phyloP scores from a whole-genome alignment of 805 yeast genomes.

The Candida endomychidarum region DNA sequence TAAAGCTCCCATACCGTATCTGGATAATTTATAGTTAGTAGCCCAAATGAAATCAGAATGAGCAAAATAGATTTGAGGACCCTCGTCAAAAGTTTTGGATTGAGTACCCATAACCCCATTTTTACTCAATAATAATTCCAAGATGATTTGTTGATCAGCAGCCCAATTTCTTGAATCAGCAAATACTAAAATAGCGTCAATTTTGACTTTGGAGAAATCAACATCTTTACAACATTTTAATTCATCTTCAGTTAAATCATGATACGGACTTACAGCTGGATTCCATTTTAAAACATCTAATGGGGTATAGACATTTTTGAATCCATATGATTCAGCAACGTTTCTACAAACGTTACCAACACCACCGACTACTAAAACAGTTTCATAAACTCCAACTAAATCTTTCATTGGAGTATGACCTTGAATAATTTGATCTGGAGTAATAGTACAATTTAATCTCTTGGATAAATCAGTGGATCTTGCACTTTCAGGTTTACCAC shows the following conservation, averaged over 20 bases:
- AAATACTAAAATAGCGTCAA: constrained; percentile 84
- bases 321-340: constrained; percentile 83
- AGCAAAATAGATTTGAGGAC: constrained; percentile 83
- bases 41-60: constrained; percentile 95
- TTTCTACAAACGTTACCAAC: constrained; percentile 79
- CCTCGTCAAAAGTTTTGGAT: constrained; percentile 67
- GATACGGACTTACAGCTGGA: constrained; percentile 84
- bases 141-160: constrained; percentile 84
- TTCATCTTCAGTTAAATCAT: constrained; percentile 74
- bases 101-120: constrained; percentile 84
- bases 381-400: constrained; percentile 62
- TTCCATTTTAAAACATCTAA: constrained; percentile 82
- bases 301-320: constrained; percentile 78
- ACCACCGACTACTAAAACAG: constrained; percentile 87
- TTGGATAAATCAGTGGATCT: constrained; percentile 70
- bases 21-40: constrained; percentile 73
- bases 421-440: constrained; percentile 81
- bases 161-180: constrained; percentile 95
- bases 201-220: constrained; percentile 65
- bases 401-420: constrained; percentile 95
- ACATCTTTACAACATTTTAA: constrained; percentile 48
- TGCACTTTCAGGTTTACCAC: constrained; percentile 77
- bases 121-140: constrained; percentile 74
- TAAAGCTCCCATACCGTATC: constrained; percentile 94
- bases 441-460: constrained; percentile 58